A percentile compares a stretch with the other conserved stretches of the same genome.
Conservation (phyloP, 768 basidiomycete genomes). For the Exidia glandulosa region DNA sequence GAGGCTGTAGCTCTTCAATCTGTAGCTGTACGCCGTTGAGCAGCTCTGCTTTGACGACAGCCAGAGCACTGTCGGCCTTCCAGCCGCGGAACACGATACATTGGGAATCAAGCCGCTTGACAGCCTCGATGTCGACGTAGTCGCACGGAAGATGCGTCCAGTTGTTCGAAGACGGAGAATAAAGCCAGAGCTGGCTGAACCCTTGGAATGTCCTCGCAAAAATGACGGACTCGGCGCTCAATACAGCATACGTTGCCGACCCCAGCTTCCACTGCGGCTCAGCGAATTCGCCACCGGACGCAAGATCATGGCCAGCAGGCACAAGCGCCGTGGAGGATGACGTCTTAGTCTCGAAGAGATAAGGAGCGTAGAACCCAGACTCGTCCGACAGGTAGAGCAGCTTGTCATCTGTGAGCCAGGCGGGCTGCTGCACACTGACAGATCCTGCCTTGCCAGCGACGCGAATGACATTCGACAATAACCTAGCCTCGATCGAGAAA, state of each 20-base stretch:
- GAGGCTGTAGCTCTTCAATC: conserved; percentile 14
- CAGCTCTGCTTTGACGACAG: conserved; percentile 27
- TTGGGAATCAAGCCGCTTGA: conserved; percentile 25
- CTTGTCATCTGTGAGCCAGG: conserved; percentile 43
- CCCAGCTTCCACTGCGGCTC: conserved; percentile 46
- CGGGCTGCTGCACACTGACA: conserved; percentile 29
- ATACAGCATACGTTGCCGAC: conserved; percentile 31
- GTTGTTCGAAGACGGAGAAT: conserved; percentile 18
- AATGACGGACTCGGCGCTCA: conserved; percentile 5
- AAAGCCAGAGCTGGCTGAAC: conserved; percentile 12
- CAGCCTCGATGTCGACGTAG: conserved; percentile 29
- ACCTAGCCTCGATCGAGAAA: conserved; percentile 9
- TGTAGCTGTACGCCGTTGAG: conserved; percentile 11
- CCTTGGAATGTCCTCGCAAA: background rate
- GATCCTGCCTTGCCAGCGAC: conserved; percentile 42
- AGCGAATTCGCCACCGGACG: conserved; percentile 37
- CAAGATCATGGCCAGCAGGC: conserved; percentile 26
- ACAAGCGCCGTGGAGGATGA: conserved; percentile 25
- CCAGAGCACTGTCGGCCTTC: conserved; percentile 26
- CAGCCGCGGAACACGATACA: conserved; percentile 33
- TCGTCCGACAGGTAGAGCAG: conserved; percentile 57
- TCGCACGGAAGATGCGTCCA: conserved; percentile 25
- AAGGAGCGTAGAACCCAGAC: conserved; percentile 61
- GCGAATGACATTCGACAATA: conserved; percentile 25
- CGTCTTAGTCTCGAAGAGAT: conserved; percentile 31